A percentile compares a stretch with the other conserved stretches of the same genome.
Conservation (phyloP, 2,329 filamentous ascomycete species). For the Lachnellula subtilissima region DNA sequence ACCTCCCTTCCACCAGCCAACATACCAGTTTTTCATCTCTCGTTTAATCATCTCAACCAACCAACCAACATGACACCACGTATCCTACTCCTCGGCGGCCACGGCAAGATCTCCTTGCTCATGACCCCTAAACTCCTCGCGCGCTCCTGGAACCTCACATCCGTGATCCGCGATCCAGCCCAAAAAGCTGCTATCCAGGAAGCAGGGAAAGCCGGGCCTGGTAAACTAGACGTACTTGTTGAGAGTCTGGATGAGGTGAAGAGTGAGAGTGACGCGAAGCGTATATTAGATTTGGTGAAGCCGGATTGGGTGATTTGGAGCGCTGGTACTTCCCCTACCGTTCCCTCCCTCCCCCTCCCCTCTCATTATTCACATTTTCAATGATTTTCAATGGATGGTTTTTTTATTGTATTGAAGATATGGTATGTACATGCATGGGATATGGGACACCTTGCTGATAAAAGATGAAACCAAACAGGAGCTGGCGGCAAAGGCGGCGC, state of each 20-base stretch:
- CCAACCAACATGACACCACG: constrained; percentile 7
- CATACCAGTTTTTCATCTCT: background rate
- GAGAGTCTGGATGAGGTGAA: constrained; percentile 60
- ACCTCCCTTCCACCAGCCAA: background rate
- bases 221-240: constrained; percentile 64
- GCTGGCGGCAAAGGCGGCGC: constrained; percentile 56
- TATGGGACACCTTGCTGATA: background rate
- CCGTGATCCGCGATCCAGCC: constrained; percentile 67
- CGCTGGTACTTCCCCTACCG: constrained; percentile 44
- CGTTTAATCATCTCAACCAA: background rate
- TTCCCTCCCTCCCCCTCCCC: constrained; percentile 5
- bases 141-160: constrained; percentile 72
- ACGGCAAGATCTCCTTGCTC: constrained; percentile 71
- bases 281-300: constrained; percentile 49
- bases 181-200: constrained; percentile 59
- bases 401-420: too few relatives aligned
- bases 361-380: background rate
- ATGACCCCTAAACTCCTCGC: constrained; percentile 73
- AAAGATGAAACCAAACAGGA: constrained; percentile 32
- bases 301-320: constrained; percentile 66
- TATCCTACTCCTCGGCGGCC: constrained; percentile 63
- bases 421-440: too few relatives aligned
- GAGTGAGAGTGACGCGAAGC: constrained; percentile 54
- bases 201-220: constrained; percentile 44
- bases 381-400: too few relatives aligned